A percentile compares a stretch with the other conserved stretches of the same genome.
Evolutionary conservation across 2,329 filamentous ascomycete genomes (phyloP).

Genomic region (Colletotrichum plurivorum): DNA sequence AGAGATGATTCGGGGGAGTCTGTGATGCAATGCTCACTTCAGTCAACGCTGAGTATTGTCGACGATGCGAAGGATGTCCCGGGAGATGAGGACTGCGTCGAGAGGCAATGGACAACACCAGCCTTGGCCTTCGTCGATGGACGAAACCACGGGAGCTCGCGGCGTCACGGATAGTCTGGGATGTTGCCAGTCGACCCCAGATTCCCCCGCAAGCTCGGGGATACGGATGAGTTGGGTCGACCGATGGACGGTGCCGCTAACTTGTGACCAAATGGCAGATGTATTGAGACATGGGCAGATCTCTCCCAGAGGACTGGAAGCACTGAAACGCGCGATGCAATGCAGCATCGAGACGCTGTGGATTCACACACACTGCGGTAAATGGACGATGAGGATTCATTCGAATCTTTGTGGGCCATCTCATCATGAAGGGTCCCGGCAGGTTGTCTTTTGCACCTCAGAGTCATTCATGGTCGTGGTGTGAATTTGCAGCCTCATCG

Average conservation of each 20-base stretch:
- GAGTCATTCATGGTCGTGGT: too few species aligned
- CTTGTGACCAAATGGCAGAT: slow-evolving; percentile 14
- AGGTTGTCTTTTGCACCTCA: not conserved
- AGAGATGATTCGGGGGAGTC: not conserved
- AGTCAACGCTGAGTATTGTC: not conserved
- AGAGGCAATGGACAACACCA: not conserved
- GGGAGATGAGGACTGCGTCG: not conserved
- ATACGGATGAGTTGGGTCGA: not conserved
- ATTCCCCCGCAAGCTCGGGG: slow-evolving; percentile 24
- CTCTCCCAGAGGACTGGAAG: slow-evolving; percentile 22
- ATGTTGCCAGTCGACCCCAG: slow-evolving; percentile 7
- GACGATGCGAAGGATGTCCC: not conserved
- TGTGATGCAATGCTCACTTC: not conserved
- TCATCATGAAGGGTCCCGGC: not conserved
- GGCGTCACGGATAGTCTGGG: not conserved
- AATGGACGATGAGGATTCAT: not conserved
- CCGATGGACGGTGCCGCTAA: not conserved
- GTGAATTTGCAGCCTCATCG: not conserved
- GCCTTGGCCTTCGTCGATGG: not conserved
- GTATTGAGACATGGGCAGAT: slow-evolving; percentile 22
- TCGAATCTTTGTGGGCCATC: not conserved
- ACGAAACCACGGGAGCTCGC: not conserved
- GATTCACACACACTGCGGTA: slow-evolving; percentile 15
- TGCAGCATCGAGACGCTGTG: slow-evolving; percentile 24
- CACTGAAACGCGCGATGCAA: slow-evolving; percentile 23